Conservation (phyloP, 305 asterid genomes). For the Withania somnifera region DNA sequence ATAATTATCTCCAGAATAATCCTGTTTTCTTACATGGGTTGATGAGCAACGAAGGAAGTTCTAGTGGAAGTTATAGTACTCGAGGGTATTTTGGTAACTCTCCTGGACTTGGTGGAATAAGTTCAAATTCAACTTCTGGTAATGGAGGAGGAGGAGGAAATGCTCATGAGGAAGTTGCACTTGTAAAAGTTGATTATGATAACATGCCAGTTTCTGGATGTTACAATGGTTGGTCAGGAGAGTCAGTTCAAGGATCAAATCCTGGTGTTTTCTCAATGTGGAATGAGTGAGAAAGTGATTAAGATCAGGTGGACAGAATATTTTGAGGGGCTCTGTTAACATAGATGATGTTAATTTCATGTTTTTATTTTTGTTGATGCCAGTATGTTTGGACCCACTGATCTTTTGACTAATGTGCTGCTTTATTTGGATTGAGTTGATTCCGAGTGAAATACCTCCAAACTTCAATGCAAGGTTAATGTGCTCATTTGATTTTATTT, state of each 20-base stretch:
- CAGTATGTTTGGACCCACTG: neutral
- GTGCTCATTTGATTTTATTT: neutral
- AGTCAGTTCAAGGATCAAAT: constrained; percentile 50
- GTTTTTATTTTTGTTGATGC: neutral
- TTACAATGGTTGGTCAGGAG: constrained; percentile 56
- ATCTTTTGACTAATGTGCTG: neutral
- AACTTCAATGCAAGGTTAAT: neutral
- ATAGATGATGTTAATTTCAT: neutral
- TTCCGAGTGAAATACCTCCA: neutral
- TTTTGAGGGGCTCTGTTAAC: neutral
- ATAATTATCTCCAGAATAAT: constrained; percentile 31
- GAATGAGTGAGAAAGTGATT: constrained; percentile 36
- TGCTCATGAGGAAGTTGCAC: constrained; percentile 26
- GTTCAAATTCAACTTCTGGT: constrained; percentile 20
- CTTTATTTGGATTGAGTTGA: neutral
- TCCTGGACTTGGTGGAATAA: constrained; percentile 22
- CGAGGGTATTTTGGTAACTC: constrained; percentile 40
- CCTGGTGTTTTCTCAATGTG: constrained; percentile 56
- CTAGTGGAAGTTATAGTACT: constrained; percentile 29
- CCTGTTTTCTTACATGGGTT: constrained; percentile 44
- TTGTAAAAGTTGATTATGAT: constrained; percentile 68
- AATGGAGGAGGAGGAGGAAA: constrained; percentile 16
- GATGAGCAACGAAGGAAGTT: constrained; percentile 33
- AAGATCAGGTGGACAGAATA: neutral
- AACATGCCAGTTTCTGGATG: constrained; percentile 19